Evolutionary conservation across 1,284 basidiomycete species (phyloP).

Genomic region (Malassezia sp.): DNA sequence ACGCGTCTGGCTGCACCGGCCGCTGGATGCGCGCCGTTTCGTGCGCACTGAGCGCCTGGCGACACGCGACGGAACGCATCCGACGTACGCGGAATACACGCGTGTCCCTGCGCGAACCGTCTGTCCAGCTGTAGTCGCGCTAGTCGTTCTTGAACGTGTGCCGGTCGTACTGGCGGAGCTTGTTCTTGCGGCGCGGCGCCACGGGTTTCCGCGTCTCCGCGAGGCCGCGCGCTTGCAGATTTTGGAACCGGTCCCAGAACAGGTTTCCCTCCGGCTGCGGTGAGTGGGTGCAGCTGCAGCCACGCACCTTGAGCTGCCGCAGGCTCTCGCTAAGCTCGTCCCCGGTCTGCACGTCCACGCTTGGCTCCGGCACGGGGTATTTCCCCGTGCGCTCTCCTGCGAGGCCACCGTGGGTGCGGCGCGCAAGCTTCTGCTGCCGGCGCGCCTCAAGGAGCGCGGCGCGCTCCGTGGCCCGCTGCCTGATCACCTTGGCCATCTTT

Average conservation of each 20-base stretch:
- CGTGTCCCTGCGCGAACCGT: too few species aligned
- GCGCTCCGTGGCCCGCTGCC: neutral
- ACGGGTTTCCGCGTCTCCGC: conserved; percentile 58
- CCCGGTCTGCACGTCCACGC: conserved; percentile 67
- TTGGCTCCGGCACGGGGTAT: conserved; percentile 18
- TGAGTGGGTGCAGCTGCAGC: too few species aligned
- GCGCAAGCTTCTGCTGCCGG: conserved; percentile 17
- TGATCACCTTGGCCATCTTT: conserved; percentile 9
- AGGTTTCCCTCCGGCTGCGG: conserved; percentile 88
- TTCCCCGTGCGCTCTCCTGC: conserved; percentile 27
- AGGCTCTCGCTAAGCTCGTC: conserved; percentile 82
- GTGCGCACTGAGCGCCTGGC: too few species aligned
- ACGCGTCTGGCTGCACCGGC: too few species aligned
- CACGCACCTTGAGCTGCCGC: conserved; percentile 72
- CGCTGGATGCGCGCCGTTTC: too few species aligned
- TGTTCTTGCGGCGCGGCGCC: conserved; percentile 40
- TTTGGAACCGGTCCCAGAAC: conserved; percentile 77
- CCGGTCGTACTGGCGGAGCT: conserved; percentile 9
- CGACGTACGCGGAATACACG: too few species aligned
- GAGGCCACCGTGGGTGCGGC: conserved; percentile 21
- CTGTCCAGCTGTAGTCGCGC: too few species aligned
- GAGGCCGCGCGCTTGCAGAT: conserved; percentile 64
- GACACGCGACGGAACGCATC: too few species aligned
- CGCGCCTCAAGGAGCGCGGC: conserved; percentile 18
- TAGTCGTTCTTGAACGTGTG: conserved; percentile 16